Base-by-base conservation (phyloP, 306 rosid genomes). In the Vigna hirtella region DNA sequence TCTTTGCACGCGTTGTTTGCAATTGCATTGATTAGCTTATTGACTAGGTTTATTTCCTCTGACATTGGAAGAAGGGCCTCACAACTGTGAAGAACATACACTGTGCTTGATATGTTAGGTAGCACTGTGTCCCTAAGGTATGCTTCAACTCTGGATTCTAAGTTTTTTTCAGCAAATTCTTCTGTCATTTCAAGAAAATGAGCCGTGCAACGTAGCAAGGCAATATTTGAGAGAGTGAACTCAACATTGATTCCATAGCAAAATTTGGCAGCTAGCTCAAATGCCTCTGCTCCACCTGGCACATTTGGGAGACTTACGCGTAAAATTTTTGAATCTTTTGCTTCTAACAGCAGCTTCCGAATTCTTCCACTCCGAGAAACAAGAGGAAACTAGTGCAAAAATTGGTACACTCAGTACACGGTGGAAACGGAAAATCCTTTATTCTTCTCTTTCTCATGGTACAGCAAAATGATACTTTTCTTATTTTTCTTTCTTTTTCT, bases 111-210 rank as follows among this genome's bases (percentile, higher is more conserved):
- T 74, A 85, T 93, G 70, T 84, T 87, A 9, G 92, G 89, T 20
- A 96, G 85, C 15, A 91, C 97, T 20, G 62, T 86, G 68, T 91
- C 97, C 77, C 84, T 96, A 14, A 93, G 81, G 72, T 85, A 93
- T 48, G 88, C 71, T 87, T 96, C 99, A 10, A 86, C 83, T 73
- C 86, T 62, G 32, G 85, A 84, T 57, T 86, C 93, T 72, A 96
- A 71, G 83, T 90, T 93, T 80, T 89, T 90, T 68, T 91, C 99
- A 0, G 92, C 83, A 6, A 85, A 88, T 11, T 96, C 99, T 56
- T 96, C 99, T 2, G 99, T 90, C 99, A 96, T 96, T 83, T 93
- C 97, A 18, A 96, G 88, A 79, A 82, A 91, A 74, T 88, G 92
- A 1, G 99, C 85, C 32, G 84, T 84, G 55, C 98, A 96, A 40